Conservation (phyloP, 257 asterid genomes). For the Parsonsia alboflavescens region DNA sequence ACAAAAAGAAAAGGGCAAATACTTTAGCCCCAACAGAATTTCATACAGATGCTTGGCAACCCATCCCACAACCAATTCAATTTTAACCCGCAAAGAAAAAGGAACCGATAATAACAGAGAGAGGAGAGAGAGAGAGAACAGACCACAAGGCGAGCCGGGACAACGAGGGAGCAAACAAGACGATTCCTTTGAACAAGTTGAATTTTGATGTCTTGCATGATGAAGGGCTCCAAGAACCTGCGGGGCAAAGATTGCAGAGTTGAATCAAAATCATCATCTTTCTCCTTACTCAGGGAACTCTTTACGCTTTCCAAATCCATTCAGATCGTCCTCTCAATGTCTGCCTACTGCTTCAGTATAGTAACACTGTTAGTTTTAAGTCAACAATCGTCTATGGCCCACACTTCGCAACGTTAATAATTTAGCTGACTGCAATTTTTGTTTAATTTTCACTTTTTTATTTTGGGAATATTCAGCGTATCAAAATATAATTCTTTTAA, state of each 20-base stretch:
- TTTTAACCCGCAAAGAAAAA: too few species aligned
- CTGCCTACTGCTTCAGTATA: neutral
- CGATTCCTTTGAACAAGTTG: constrained; percentile 66
- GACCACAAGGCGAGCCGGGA: constrained; percentile 76
- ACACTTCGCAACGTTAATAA: too few species aligned
- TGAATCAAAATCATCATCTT: constrained; percentile 33
- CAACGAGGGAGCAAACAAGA: constrained; percentile 55
- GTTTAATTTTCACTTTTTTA: too few species aligned
- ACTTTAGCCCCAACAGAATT: too few species aligned
- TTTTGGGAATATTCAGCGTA: too few species aligned
- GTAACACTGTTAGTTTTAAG: too few species aligned
- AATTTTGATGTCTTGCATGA: constrained; percentile 59
- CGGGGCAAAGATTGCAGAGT: constrained; percentile 54
- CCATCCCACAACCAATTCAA: too few species aligned
- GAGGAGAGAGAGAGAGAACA: constrained; percentile 7
- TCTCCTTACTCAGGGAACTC: constrained; percentile 45
- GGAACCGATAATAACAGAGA: too few species aligned
- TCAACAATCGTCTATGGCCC: too few species aligned
- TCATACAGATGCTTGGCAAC: too few species aligned
- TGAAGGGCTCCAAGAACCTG: constrained; percentile 55
- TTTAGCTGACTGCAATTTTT: too few species aligned
- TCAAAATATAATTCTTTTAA: too few species aligned
- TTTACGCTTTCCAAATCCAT: constrained; percentile 57
- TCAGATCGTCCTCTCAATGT: neutral
- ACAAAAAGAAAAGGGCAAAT: neutral